A percentile compares a stretch with the other conserved stretches of the same genome.
Evolutionary conservation across 106 monocot genomes (phyloP).

Genomic region (Dactylorhiza incarnata): DNA sequence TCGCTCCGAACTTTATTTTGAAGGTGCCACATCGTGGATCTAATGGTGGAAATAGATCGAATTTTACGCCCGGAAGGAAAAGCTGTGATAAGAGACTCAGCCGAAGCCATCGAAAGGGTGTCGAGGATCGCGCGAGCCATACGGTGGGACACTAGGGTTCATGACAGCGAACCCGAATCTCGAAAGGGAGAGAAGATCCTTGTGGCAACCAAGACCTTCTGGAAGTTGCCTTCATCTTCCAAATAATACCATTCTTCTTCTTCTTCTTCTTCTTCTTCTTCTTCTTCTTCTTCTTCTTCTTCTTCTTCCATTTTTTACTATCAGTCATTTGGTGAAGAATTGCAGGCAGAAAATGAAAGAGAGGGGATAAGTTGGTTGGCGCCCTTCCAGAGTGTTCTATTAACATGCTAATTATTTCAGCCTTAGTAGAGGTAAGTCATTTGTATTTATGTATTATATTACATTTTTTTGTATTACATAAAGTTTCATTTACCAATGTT

Average conservation of each 20-base stretch:
- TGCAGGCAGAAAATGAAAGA: neutral
- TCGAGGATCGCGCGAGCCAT: conserved; percentile 46
- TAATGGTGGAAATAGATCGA: conserved; percentile 92
- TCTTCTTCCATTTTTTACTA: neutral
- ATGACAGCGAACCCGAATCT: conserved; percentile 62
- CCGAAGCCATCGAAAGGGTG: conserved; percentile 58
- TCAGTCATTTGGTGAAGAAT: neutral
- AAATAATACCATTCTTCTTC: neutral
- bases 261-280: no score
- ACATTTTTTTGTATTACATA: neutral
- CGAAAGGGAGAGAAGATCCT: conserved; percentile 50
- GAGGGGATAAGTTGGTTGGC: neutral
- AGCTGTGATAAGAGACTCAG: conserved; percentile 50
- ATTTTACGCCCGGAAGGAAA: conserved; percentile 84
- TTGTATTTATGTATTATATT: neutral
- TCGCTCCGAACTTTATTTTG: neutral
- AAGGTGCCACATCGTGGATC: conserved; percentile 84
- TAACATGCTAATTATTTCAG: neutral
- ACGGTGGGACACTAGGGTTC: conserved; percentile 47
- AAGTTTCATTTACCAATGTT: neutral
- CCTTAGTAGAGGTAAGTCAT: neutral
- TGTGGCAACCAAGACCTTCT: conserved; percentile 68
- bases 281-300: no score
- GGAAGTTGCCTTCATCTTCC: conserved; percentile 28
- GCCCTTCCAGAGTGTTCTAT: neutral